A percentile compares a stretch with the other conserved stretches of the same genome.
phyloP scores from a whole-genome alignment of 2,329 filamentous ascomycete genomes.

The Sclerotinia borealis region DNA sequence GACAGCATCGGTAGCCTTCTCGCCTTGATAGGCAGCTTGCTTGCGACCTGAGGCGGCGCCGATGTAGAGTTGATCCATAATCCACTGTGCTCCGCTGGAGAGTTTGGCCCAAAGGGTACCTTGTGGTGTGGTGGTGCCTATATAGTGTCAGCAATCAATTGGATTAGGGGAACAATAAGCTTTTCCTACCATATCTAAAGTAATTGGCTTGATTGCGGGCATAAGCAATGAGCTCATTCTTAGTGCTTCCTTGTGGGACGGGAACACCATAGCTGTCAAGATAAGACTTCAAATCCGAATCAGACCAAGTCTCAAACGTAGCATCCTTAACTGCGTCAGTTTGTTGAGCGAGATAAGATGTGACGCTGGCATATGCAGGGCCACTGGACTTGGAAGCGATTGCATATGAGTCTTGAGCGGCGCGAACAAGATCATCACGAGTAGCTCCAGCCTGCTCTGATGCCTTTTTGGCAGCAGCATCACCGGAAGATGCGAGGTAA shows the following conservation, averaged over 20 bases:
- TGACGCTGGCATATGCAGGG: slow-evolving; percentile 57
- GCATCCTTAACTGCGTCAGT: slow-evolving; percentile 59
- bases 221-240: slow-evolving; percentile 62
- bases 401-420: slow-evolving; percentile 54
- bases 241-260: slow-evolving; percentile 30
- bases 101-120: slow-evolving; percentile 62
- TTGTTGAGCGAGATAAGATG: slow-evolving; percentile 61
- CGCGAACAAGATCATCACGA: slow-evolving; percentile 67
- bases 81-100: slow-evolving; percentile 40
- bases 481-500: slow-evolving; percentile 47
- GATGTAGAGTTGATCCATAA: slow-evolving; percentile 42
- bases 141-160: not conserved
- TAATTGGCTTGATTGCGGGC: slow-evolving; percentile 69
- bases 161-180: not conserved
- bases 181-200: slow-evolving; percentile 59
- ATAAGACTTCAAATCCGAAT: slow-evolving; percentile 62
- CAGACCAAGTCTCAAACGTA: slow-evolving; percentile 67
- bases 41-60: slow-evolving; percentile 42
- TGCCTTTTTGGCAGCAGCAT: slow-evolving; percentile 51
- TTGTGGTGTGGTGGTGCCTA: slow-evolving; percentile 52
- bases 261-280: slow-evolving; percentile 69
- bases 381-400: slow-evolving; percentile 55
- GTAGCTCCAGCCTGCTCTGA: slow-evolving; percentile 58
- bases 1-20: slow-evolving; percentile 40
- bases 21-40: slow-evolving; percentile 36